These are phyloP conservation scores for Oidiodendron maius DNA, from an alignment of 495 filamentous ascomycete genomes.

Conservation along the genomic window DNA sequence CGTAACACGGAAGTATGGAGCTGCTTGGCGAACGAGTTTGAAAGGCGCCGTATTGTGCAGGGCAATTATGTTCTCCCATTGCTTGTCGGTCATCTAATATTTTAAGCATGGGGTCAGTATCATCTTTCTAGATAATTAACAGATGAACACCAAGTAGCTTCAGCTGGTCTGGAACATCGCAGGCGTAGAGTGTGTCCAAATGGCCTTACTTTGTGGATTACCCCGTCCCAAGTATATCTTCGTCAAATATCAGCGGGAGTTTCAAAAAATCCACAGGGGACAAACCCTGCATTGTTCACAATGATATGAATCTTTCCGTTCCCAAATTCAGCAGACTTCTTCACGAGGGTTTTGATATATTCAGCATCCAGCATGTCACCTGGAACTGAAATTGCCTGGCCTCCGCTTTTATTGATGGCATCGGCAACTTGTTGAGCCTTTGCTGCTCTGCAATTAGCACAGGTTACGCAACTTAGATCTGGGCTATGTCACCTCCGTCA, in stretches of 20 bases:
- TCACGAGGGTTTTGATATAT: constrained; percentile 63
- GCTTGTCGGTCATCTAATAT: constrained; percentile 72
- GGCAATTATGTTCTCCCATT: constrained; percentile 81
- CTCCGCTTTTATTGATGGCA: constrained; percentile 56
- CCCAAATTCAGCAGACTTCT: constrained; percentile 71
- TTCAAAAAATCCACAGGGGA: background rate
- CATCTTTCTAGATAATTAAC: background rate
- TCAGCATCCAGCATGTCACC: constrained; percentile 66
- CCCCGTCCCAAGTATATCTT: constrained; percentile 74
- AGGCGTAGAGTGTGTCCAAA: constrained; percentile 9
- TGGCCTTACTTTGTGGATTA: constrained; percentile 69
- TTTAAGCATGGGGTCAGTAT: constrained; percentile 5
- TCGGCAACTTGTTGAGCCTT: constrained; percentile 49
- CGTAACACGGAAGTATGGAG: constrained; percentile 80
- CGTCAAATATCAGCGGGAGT: constrained; percentile 5
- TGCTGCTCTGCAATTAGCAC: constrained; percentile 29
- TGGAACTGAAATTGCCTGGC: constrained; percentile 60
- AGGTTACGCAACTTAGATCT: background rate
- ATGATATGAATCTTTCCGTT: constrained; percentile 82
- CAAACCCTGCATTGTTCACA: constrained; percentile 75
- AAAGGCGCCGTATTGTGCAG: constrained; percentile 81
- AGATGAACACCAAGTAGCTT: constrained; percentile 7
- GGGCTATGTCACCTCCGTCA: constrained; percentile 50
- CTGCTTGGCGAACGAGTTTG: constrained; percentile 69
- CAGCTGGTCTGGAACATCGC: constrained; percentile 2